A percentile compares a stretch with the other conserved stretches of the same genome.
Evolutionary conservation across 805 yeast species (phyloP).

Genomic region (Suhomyces faveliae): DNA sequence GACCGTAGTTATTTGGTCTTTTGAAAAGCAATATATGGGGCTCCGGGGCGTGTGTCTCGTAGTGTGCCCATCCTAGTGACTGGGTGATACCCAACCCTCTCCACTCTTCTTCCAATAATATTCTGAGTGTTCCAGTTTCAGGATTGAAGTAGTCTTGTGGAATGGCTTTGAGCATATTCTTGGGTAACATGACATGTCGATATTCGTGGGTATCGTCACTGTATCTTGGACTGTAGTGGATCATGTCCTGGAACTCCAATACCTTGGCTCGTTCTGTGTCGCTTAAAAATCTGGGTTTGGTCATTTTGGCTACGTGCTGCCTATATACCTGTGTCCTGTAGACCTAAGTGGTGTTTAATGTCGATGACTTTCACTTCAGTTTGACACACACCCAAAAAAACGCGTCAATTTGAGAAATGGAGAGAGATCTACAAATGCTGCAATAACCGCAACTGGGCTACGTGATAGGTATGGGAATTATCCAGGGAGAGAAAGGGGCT

Average conservation of each 20-base stretch:
- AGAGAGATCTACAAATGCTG: background rate
- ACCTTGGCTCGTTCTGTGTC: slow-evolving; percentile 83
- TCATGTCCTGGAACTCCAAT: slow-evolving; percentile 87
- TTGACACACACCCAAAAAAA: background rate
- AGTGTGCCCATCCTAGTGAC: slow-evolving; percentile 96
- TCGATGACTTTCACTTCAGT: background rate
- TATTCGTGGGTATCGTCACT: slow-evolving; percentile 91
- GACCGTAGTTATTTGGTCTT: slow-evolving; percentile 59
- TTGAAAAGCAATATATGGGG: slow-evolving; percentile 90
- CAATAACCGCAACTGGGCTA: too few relatives aligned
- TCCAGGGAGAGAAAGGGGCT: too few relatives aligned
- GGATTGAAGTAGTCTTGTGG: slow-evolving; percentile 93
- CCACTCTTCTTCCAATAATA: slow-evolving; percentile 95
- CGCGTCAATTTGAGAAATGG: background rate
- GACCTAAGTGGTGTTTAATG: background rate
- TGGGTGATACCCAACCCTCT: slow-evolving; percentile 97
- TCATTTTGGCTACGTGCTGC: slow-evolving; percentile 18
- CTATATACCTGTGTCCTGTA: background rate
- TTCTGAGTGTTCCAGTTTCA: slow-evolving; percentile 90
- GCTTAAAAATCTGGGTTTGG: slow-evolving; percentile 68
- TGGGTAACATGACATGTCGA: slow-evolving; percentile 95
- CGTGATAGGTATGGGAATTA: background rate
- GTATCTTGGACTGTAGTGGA: slow-evolving; percentile 92
- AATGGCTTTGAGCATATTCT: slow-evolving; percentile 88
- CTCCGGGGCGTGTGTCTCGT: slow-evolving; percentile 97